Evolutionary conservation across 768 basidiomycete species (phyloP).

Genomic region (Suillus placidus): DNA sequence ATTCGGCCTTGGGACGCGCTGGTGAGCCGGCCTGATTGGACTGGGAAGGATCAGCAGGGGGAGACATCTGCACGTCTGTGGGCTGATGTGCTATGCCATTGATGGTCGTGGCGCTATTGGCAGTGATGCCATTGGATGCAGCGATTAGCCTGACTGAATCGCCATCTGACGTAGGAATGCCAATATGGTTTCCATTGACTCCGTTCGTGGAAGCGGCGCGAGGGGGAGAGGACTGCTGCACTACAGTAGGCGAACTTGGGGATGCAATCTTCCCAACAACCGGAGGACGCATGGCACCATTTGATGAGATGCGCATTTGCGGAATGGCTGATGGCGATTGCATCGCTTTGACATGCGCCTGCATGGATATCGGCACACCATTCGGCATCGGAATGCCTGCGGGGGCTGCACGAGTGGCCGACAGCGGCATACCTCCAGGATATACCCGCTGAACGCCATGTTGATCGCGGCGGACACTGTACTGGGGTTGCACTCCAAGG

Average conservation of each 20-base stretch:
- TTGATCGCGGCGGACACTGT: slow-evolving; percentile 29
- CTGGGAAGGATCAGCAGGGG: slow-evolving; percentile 25
- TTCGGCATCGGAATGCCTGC: slow-evolving; percentile 33
- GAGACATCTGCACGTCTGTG: slow-evolving; percentile 18
- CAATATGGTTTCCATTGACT: slow-evolving; percentile 39
- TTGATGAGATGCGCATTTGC: slow-evolving; percentile 65
- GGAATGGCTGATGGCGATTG: slow-evolving; percentile 52
- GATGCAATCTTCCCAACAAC: slow-evolving; percentile 36
- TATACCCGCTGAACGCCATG: slow-evolving; percentile 24
- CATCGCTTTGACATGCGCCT: slow-evolving; percentile 64
- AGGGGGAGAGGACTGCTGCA: slow-evolving; percentile 39
- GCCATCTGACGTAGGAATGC: slow-evolving; percentile 42
- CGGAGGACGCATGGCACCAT: slow-evolving; percentile 57
- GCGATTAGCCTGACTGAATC: slow-evolving; percentile 34
- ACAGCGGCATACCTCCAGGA: slow-evolving; percentile 30
- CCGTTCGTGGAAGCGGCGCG: slow-evolving; percentile 37
- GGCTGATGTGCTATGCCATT: slow-evolving; percentile 30
- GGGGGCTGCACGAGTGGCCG: slow-evolving; percentile 24
- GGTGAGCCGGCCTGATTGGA: slow-evolving; percentile 37
- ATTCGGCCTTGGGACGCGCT: slow-evolving; percentile 51
- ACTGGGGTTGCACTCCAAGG: slow-evolving; percentile 32
- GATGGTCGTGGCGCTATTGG: slow-evolving; percentile 36
- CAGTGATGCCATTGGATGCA: slow-evolving; percentile 20
- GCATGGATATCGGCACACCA: slow-evolving; percentile 60
- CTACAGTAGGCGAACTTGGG: slow-evolving; percentile 25